phyloP scores from a whole-genome alignment of 1,284 basidiomycete species.

The Ustilago crameri region DNA sequence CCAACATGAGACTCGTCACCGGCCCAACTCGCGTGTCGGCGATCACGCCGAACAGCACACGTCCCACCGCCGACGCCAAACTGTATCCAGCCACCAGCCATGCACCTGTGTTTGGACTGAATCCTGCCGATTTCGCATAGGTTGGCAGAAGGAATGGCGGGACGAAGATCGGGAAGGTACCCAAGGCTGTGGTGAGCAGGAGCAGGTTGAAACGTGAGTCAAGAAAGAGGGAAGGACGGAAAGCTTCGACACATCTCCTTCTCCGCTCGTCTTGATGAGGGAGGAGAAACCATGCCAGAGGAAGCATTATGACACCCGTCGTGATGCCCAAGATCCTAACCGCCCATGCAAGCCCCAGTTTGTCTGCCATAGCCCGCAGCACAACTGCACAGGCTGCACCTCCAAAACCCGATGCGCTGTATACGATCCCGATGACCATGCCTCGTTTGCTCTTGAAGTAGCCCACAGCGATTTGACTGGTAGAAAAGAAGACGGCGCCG shows the following conservation, averaged over 20 bases:
- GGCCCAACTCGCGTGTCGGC: constrained; percentile 50
- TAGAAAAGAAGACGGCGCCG: constrained; percentile 45
- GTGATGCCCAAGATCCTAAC: constrained; percentile 51
- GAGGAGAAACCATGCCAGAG: constrained; percentile 38
- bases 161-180: constrained; percentile 68
- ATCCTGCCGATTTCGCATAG: constrained; percentile 63
- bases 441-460: constrained; percentile 66
- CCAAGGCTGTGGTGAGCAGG: constrained; percentile 62
- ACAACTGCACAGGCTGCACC: constrained; percentile 64
- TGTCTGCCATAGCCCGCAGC: constrained; percentile 48
- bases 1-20: constrained; percentile 42
- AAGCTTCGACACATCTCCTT: constrained; percentile 22
- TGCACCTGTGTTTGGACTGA: constrained; percentile 58
- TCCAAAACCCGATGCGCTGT: constrained; percentile 65
- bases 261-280: constrained; percentile 24
- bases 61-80: constrained; percentile 44
- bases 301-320: constrained; percentile 21
- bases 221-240: constrained; percentile 56
- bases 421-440: constrained; percentile 67
- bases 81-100: constrained; percentile 56
- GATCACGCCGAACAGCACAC: constrained; percentile 47
- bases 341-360: constrained; percentile 57
- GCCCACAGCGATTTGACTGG: constrained; percentile 44
- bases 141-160: constrained; percentile 69
- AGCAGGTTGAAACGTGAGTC: constrained; percentile 63